Evolutionary conservation across 495 filamentous ascomycete species (phyloP).

Genomic region (Podospora tetraspora): DNA sequence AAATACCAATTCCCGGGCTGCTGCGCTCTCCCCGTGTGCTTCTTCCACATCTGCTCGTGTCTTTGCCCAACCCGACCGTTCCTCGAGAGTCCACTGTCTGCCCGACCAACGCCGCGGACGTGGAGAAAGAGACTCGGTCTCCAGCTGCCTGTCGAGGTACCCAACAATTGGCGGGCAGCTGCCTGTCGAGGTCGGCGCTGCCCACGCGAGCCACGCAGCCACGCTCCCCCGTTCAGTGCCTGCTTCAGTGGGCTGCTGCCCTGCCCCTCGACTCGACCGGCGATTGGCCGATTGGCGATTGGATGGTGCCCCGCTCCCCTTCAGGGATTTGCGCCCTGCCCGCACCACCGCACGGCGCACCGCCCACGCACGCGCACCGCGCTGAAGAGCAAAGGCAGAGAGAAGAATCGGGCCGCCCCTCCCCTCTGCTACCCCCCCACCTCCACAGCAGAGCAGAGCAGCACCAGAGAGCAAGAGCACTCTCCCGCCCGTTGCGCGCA

Average conservation of each 20-base stretch:
- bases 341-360: neutral
- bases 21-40: neutral
- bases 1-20: neutral
- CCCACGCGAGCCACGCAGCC: too few relatives aligned
- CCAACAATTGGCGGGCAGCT: constrained; percentile 1
- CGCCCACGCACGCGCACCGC: constrained; percentile 9
- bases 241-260: neutral
- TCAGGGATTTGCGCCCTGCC: too few relatives aligned
- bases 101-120: neutral
- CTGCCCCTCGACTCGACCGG: constrained; percentile 12
- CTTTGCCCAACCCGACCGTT: neutral
- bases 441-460: neutral
- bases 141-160: too few relatives aligned
- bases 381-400: neutral
- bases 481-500: constrained; percentile 9
- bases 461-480: neutral
- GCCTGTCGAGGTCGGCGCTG: too few relatives aligned
- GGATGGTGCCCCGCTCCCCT: constrained; percentile 8
- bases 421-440: constrained; percentile 8
- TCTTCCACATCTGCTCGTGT: neutral
- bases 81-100: too few relatives aligned
- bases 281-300: constrained; percentile 1
- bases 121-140: neutral
- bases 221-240: neutral
- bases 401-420: constrained; percentile 19